A percentile compares a stretch with the other conserved stretches of the same genome.
Evolutionary conservation across 129 eudicot species (phyloP).

Genomic region (Ambrosia artemisiifolia): DNA sequence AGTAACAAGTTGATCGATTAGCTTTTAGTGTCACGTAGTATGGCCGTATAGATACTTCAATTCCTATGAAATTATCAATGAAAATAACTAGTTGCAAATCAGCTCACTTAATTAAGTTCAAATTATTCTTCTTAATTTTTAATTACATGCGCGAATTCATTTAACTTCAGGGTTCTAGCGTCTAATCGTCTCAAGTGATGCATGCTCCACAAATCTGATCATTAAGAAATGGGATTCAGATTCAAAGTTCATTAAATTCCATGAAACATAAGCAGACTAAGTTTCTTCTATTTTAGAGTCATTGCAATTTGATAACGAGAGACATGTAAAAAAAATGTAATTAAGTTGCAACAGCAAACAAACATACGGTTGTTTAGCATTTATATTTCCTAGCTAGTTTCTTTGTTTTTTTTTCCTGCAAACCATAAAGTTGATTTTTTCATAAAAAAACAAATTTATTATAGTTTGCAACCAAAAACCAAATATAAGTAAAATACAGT

Average conservation of each 20-base stretch:
- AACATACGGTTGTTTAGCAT: too few species aligned
- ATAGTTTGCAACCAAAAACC: neutral
- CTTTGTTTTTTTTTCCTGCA: too few species aligned
- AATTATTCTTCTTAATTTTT: too few species aligned
- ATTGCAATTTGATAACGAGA: neutral
- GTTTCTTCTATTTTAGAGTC: neutral
- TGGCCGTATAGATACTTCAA: neutral
- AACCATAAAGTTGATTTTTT: neutral
- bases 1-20: constrained; percentile 3
- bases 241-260: too few species aligned
- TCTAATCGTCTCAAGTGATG: neutral
- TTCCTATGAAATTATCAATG: too few species aligned
- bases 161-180: neutral
- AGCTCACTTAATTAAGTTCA: neutral
- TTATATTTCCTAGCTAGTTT: too few species aligned
- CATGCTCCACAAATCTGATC: neutral
- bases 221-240: too few species aligned
- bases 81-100: neutral
- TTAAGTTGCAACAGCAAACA: too few species aligned
- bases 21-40: neutral
- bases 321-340: too few species aligned
- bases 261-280: neutral
- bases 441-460: neutral
- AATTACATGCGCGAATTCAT: neutral
- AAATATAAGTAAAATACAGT: neutral